Base-by-base conservation (phyloP, 2,329 filamentous ascomycete species). In the Colletotrichum lentis region DNA sequence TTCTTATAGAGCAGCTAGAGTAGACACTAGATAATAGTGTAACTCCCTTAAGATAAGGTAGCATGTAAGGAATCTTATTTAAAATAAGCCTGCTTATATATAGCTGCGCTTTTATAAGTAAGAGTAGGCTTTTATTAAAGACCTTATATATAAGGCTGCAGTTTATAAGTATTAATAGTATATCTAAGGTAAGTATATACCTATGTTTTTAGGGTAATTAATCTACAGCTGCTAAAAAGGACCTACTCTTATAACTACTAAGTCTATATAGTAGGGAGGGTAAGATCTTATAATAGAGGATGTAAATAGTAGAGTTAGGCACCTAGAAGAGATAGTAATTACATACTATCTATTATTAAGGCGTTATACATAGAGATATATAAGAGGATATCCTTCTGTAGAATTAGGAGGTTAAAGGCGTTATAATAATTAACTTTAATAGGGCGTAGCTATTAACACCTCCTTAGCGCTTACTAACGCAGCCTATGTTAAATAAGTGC, bases 21-120 rank as follows among this genome's bases (percentile, higher is more conserved):
- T 56, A 54, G 4, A 74, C 73, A 12, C 56, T 79, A 1, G 78
- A 78, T 41, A 62, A 74, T 37, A 75, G 78, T 2, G 75, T 79
- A 27, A 62, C 67, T 1, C 71, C 58, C 10, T 63, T 82, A 0
- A 67, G 72, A 10, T 22, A 72, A n/a, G 64, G 72, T 37, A 78
- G 81, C 5, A 70, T 79, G 1, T 75, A 77, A 11, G 77, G 80
- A 18, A 78, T 77, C 5, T 71, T 83, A 6, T 84, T 84, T 70
- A 73, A 76, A 62, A 72, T 84, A 4, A 80, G 77, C 10, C 74
- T 84, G 46, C 71, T 78, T 27, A 73, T 67, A 2, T 77, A 82
- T 69, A 77, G 80, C 67, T 84, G 84, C 73, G 81, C 77, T 1
- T 79, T 84, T 53, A 73, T 80, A 35, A 73, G 76, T 57, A 84